Evolutionary conservation across 352 stramenopile genomes (phyloP).

Genomic region (Phytophthora litchii): DNA sequence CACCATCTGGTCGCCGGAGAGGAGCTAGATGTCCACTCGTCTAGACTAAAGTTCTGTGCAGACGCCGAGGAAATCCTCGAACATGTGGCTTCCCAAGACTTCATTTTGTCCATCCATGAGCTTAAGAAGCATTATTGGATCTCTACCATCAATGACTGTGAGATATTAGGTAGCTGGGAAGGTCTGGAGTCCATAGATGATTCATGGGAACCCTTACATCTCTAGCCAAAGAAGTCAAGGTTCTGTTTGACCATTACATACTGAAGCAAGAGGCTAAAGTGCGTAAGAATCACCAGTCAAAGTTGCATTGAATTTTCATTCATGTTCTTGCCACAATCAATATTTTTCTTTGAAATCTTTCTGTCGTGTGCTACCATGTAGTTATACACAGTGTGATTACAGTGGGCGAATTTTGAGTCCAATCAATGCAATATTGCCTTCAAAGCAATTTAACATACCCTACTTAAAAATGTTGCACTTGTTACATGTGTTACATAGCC

Average conservation of each 20-base stretch:
- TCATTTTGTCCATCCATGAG: not conserved
- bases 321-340: not conserved
- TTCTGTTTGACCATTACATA: not conserved
- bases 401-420: not conserved
- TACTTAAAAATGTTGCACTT: constrained; percentile 3
- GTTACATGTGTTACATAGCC: not conserved
- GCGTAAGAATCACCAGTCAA: not conserved
- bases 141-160: not conserved
- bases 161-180: not conserved
- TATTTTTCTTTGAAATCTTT: not conserved
- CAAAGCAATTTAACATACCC: not conserved
- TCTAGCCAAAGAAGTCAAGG: not conserved
- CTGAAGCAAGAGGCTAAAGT: not conserved
- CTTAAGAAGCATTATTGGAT: constrained; percentile 4
- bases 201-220: constrained; percentile 4
- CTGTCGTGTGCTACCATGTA: not conserved
- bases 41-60: not conserved
- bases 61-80: constrained; percentile 1
- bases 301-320: not conserved
- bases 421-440: not conserved
- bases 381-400: not conserved
- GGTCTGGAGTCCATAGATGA: not conserved
- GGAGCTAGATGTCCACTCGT: not conserved
- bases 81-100: constrained; percentile 5
- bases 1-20: not conserved